phyloP scores from a whole-genome alignment of 73 alveolate species.

The Tetrahymena thermophila region DNA sequence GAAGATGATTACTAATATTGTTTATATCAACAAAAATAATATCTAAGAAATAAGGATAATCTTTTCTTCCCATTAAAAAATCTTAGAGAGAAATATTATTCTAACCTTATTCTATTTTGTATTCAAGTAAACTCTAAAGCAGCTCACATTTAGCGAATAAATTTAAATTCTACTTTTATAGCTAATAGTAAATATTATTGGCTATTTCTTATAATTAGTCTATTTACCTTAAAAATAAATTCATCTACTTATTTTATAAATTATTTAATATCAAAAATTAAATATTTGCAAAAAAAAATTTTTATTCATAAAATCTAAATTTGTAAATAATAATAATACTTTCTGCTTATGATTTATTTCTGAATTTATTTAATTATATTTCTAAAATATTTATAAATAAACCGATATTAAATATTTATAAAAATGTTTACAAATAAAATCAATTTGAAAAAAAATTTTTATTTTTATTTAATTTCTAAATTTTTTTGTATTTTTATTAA shows the following conservation, averaged over 20 bases:
- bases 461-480: too few relatives aligned
- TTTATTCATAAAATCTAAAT: too few relatives aligned
- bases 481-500: too few relatives aligned
- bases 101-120: background rate
- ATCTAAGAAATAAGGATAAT: background rate
- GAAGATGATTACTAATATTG: background rate
- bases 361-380: too few relatives aligned
- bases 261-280: background rate
- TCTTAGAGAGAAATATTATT: background rate
- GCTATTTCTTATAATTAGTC: background rate
- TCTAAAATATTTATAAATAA: too few relatives aligned
- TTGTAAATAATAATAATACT: too few relatives aligned
- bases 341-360: too few relatives aligned
- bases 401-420: too few relatives aligned
- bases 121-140: background rate
- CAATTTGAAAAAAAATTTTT: too few relatives aligned
- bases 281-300: too few relatives aligned
- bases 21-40: background rate
- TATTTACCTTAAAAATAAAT: background rate
- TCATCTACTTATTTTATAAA: background rate
- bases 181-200: background rate
- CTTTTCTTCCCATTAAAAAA: background rate
- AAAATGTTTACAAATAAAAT: too few relatives aligned
- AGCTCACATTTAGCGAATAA: background rate
- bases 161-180: background rate